Evolutionary conservation across 331 rosid species (phyloP).

Genomic region (Malus hybrid): DNA sequence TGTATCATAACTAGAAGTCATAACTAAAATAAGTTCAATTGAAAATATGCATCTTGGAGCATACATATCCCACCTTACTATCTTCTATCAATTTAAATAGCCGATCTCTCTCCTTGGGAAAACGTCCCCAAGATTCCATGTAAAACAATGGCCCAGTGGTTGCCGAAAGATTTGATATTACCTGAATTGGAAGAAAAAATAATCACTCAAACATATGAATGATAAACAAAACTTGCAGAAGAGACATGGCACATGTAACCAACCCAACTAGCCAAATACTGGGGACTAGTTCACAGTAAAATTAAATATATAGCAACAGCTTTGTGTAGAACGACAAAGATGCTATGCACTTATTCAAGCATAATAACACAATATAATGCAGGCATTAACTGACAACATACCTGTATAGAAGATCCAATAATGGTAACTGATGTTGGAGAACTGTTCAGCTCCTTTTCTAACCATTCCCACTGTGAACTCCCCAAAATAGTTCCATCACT

Average conservation of each 20-base stretch:
- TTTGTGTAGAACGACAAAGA: neutral
- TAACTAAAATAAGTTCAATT: neutral
- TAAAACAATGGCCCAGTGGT: constrained; percentile 44
- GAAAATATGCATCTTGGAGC: constrained; percentile 1
- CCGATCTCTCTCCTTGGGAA: constrained; percentile 71
- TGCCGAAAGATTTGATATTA: constrained; percentile 75
- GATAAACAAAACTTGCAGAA: neutral
- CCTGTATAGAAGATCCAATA: constrained; percentile 73
- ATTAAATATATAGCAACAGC: neutral
- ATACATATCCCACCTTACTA: constrained; percentile 44
- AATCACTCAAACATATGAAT: neutral
- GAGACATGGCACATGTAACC: neutral
- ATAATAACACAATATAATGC: neutral
- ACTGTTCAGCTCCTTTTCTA: constrained; percentile 59
- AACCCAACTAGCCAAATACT: neutral
- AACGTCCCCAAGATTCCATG: constrained; percentile 79
- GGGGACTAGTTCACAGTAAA: neutral
- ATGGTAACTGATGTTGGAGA: constrained; percentile 57
- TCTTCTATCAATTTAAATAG: constrained; percentile 61
- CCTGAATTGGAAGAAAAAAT: constrained; percentile 31
- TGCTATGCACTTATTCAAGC: neutral
- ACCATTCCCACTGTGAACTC: constrained; percentile 65
- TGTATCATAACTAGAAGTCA: constrained; percentile 5
- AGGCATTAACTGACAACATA: neutral
- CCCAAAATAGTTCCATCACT: constrained; percentile 79